Percentiles rank a stretch among this genome's conserved stretches.
Conservation (phyloP, 352 stramenopile genomes). For the Blastocystis sp. region DNA sequence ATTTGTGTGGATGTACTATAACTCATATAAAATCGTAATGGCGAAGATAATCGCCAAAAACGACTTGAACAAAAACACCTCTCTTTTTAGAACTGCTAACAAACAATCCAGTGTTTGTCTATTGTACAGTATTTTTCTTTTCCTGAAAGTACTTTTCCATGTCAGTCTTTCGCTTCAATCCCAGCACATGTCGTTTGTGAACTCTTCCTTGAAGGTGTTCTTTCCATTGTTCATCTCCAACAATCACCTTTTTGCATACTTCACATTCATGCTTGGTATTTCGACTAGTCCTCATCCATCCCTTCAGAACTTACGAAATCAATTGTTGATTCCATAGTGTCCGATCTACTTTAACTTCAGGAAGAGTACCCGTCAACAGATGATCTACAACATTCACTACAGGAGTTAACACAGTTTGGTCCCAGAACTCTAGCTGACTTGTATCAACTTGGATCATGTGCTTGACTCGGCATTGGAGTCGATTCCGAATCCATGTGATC, state of each 20-base stretch:
- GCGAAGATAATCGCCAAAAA: neutral
- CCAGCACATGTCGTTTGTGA: conserved; percentile 16
- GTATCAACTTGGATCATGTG: conserved; percentile 82
- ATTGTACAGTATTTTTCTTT: conserved; percentile 7
- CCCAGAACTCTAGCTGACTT: conserved; percentile 76
- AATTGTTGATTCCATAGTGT: conserved; percentile 51
- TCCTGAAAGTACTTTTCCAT: conserved; percentile 35
- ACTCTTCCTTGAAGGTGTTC: conserved; percentile 56
- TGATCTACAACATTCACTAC: conserved; percentile 75
- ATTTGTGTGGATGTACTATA: neutral
- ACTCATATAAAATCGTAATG: neutral
- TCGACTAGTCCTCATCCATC: conserved; percentile 12
- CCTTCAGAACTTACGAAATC: neutral
- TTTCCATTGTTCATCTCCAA: conserved; percentile 62
- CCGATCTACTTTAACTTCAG: conserved; percentile 23
- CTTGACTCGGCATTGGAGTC: conserved; percentile 80
- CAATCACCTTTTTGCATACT: conserved; percentile 60
- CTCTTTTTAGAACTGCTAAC: neutral
- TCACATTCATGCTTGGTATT: conserved; percentile 60
- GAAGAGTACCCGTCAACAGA: conserved; percentile 70
- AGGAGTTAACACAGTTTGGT: conserved; percentile 73
- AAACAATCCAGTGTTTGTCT: neutral
- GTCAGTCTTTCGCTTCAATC: conserved; percentile 8
- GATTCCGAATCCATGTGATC: conserved; percentile 83
- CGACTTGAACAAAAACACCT: too few relatives aligned